Conservation (phyloP, 768 basidiomycete genomes). For the Lactarius akahatsu region DNA sequence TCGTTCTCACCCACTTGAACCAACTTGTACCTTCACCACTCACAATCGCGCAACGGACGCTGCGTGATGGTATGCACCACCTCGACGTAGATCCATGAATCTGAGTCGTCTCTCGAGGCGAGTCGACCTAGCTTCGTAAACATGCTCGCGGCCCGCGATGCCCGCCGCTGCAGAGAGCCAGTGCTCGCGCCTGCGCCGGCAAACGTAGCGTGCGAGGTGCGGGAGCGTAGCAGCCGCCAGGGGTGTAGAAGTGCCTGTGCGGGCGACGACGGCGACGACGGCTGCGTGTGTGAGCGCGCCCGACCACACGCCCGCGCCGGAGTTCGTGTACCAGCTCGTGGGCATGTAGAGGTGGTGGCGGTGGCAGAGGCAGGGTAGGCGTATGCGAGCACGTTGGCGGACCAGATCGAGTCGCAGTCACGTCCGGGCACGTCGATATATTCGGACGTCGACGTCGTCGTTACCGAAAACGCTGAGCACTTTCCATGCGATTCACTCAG, state of each 20-base stretch:
- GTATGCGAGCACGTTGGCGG: slow-evolving; percentile 26
- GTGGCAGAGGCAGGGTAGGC: slow-evolving; percentile 8
- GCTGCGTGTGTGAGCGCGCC: slow-evolving; percentile 14
- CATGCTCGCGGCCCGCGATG: slow-evolving; percentile 31
- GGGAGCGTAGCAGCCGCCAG: slow-evolving; percentile 22
- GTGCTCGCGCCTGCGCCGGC: not conserved
- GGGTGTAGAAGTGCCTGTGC: slow-evolving; percentile 31
- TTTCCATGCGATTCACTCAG: slow-evolving; percentile 5
- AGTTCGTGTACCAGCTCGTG: not conserved
- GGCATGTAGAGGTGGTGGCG: slow-evolving; percentile 2
- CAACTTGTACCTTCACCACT: slow-evolving; percentile 2
- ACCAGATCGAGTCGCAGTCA: slow-evolving; percentile 25
- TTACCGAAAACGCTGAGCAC: slow-evolving; percentile 39
- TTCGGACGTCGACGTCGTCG: slow-evolving; percentile 39
- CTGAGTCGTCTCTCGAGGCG: slow-evolving; percentile 29
- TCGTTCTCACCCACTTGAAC: not conserved
- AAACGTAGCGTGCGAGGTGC: slow-evolving; percentile 20
- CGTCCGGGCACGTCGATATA: slow-evolving; percentile 36
- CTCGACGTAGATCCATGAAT: slow-evolving; percentile 36
- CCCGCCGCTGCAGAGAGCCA: slow-evolving; percentile 25
- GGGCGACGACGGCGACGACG: slow-evolving; percentile 27
- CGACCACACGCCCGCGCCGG: not conserved
- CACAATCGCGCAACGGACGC: slow-evolving; percentile 29
- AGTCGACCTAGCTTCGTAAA: slow-evolving; percentile 29
- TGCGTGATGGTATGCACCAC: slow-evolving; percentile 35